phyloP scores from a whole-genome alignment of 805 yeast species.

The Nakazawaea ishiwadae region DNA sequence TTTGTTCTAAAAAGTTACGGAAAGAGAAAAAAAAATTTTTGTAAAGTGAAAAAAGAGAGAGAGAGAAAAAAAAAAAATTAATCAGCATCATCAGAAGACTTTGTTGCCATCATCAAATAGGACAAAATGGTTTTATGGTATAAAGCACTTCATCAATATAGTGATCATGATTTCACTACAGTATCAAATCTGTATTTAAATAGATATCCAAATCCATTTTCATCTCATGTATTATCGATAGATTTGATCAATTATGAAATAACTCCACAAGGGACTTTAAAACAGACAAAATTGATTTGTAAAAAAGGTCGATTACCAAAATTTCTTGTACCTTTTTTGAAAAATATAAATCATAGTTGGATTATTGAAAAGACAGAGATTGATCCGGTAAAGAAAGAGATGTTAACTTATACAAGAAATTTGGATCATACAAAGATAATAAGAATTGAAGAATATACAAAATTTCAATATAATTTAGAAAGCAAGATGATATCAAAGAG shows the following conservation, averaged over 20 bases:
- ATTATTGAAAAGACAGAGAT: constrained; percentile 74
- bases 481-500: constrained; percentile 31
- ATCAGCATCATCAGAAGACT: background rate
- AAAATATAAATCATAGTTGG: constrained; percentile 69
- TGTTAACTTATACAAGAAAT: constrained; percentile 74
- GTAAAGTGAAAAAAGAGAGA: background rate
- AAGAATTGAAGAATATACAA: constrained; percentile 72
- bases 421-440: constrained; percentile 78
- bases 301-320: constrained; percentile 79
- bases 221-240: constrained; percentile 77
- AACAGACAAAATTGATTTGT: constrained; percentile 67
- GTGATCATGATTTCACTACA: constrained; percentile 60
- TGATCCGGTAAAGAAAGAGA: constrained; percentile 49
- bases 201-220: constrained; percentile 74
- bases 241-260: constrained; percentile 67
- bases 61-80: background rate
- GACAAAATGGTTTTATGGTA: constrained; percentile 59
- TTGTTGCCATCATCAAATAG: background rate
- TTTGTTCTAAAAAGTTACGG: no score
- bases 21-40: no score
- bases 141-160: constrained; percentile 49
- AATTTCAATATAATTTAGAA: constrained; percentile 35
- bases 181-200: constrained; percentile 75
- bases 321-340: constrained; percentile 74
- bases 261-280: constrained; percentile 58